Evolutionary conservation across 495 filamentous ascomycete species (phyloP).

Genomic region (Aspergillus biplanus): DNA sequence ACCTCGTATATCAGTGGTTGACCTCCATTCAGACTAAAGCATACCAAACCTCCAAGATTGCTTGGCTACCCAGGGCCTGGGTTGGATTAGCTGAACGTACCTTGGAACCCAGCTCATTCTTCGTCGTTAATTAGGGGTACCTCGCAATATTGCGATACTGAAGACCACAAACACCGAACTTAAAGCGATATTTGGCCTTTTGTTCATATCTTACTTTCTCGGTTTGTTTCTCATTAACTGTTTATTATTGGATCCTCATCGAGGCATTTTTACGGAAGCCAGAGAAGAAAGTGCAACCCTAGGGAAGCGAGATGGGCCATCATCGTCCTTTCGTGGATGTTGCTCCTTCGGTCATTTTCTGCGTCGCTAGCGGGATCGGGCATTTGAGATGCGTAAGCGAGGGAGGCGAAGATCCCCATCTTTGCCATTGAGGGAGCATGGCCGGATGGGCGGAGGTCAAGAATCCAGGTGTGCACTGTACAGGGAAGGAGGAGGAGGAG

Average conservation of each 20-base stretch:
- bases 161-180: background rate
- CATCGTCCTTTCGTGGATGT: conserved; percentile 21
- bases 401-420: conserved; percentile 13
- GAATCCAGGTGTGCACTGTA: background rate
- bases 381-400: conserved; percentile 20
- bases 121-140: background rate
- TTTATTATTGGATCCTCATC: too few relatives aligned
- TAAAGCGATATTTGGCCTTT: background rate
- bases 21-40: background rate
- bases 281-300: background rate
- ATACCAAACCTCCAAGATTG: background rate
- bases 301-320: background rate
- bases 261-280: background rate
- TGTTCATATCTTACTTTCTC: background rate
- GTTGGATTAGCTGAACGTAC: background rate
- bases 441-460: background rate
- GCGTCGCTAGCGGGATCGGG: conserved; percentile 27
- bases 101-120: background rate
- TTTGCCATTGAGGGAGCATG: background rate
- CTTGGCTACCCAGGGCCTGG: background rate
- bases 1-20: background rate
- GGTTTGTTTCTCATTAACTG: too few relatives aligned
- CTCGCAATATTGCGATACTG: background rate
- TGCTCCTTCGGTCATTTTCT: conserved; percentile 23
- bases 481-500: background rate